A percentile compares a stretch with the other conserved stretches of the same genome.
These are phyloP conservation scores for Aspergillus panamensis DNA, from an alignment of 495 filamentous ascomycete genomes.

Conservation along the genomic window DNA sequence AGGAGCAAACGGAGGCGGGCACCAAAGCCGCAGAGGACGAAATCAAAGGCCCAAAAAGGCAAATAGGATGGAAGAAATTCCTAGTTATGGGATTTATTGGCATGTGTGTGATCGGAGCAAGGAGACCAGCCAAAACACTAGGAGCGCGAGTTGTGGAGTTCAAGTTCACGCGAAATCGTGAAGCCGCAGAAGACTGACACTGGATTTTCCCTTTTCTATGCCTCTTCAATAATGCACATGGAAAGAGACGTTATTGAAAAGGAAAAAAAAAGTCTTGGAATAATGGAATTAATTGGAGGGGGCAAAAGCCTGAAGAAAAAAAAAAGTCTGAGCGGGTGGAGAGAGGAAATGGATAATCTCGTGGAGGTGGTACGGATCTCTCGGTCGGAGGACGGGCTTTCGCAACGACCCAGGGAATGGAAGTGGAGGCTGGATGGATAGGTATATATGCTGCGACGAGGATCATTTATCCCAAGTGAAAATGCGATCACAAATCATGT, in stretches of 20 bases:
- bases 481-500: conserved; percentile 3
- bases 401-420: background rate
- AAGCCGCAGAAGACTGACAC: conserved; percentile 8
- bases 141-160: conserved; percentile 13
- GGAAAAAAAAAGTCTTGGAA: background rate
- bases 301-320: background rate
- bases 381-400: background rate
- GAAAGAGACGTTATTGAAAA: background rate
- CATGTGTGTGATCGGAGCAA: background rate
- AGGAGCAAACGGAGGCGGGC: background rate
- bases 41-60: background rate
- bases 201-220: conserved; percentile 9
- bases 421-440: background rate
- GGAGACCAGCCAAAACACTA: background rate
- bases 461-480: background rate
- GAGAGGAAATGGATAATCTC: background rate
- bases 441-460: too few species aligned
- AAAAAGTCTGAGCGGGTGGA: background rate
- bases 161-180: background rate
- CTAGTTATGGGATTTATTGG: background rate
- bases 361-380: conserved; percentile 1
- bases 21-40: background rate
- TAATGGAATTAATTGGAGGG: background rate
- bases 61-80: background rate
- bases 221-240: background rate